Evolutionary conservation across 1,284 basidiomycete genomes (phyloP), one percentile per base, ranked within the genome.

Genomic region (Meripilus lineatus): DNA sequence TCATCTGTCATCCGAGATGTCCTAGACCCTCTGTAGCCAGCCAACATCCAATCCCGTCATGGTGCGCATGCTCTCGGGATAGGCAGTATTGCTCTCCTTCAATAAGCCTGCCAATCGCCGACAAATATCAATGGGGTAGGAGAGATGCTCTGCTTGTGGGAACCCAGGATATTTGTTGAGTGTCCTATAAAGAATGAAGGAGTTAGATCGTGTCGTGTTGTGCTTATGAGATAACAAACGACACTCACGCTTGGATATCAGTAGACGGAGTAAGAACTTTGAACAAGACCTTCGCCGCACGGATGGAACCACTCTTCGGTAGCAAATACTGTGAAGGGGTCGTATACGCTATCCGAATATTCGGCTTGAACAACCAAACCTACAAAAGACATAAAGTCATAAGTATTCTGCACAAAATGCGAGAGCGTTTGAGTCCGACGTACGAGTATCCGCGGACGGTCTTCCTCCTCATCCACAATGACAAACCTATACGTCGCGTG

Each of bases 331-430:
- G 69, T 14, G 66, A 66, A 5, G 74, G 66, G 4, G 75, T 71
- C 36, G 72, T 71, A 58, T 92, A 93, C 1, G 89, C 76, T 22
- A 94, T 64, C 10, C 78, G 77, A 52, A 94, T 80, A 47, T 73
- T 81, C 0, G 91, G 90, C 61, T 93, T 94, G 75, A 95, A 94
- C 17, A 94, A 62, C 92, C 92, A 94, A 10, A 93, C 70, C 87
- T 89, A 24, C 0, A 6, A 43, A 26, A 32, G 1, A 33, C 28
- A 39, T 13, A n/a, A n/a, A n/a, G n/a, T n/a, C n/a, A n/a, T n/a
- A n/a, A n/a, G n/a, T n/a, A n/a, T n/a, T n/a, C n/a, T n/a, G n/a
- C n/a, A n/a, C n/a, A n/a, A n/a, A n/a, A n/a, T n/a, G n/a, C n/a
- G n/a, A n/a, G n/a, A n/a, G n/a, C n/a, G n/a, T n/a, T n/a, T n/a